Conservation (phyloP, 768 basidiomycete species). For the Polyporus arcularius region DNA sequence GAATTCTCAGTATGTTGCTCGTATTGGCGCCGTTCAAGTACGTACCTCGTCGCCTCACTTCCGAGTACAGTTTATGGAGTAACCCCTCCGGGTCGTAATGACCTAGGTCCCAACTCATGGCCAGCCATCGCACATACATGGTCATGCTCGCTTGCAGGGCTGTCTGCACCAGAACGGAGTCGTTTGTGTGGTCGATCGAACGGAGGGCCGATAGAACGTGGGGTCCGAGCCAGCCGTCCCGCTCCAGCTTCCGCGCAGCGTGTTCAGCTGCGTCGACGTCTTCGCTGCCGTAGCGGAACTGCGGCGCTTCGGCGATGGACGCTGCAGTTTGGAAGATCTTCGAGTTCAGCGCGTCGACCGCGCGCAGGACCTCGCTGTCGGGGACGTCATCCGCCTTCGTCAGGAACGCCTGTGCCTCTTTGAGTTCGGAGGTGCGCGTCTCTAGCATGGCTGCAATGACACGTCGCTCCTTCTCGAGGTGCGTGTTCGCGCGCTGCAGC, state of each 20-base stretch:
- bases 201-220: neutral
- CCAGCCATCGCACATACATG: neutral
- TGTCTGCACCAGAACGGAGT: constrained; percentile 12
- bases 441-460: constrained; percentile 20
- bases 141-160: constrained; percentile 11
- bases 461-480: neutral
- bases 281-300: constrained; percentile 12
- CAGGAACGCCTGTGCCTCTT: constrained; percentile 48
- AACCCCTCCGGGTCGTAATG: neutral
- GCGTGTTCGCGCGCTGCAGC: neutral
- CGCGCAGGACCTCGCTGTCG: constrained; percentile 45
- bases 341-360: constrained; percentile 47
- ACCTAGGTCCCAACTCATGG: constrained; percentile 4
- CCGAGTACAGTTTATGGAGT: constrained; percentile 4
- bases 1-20: neutral
- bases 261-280: neutral
- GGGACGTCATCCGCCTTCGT: constrained; percentile 45
- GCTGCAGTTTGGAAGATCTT: constrained; percentile 55
- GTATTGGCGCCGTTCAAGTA: neutral
- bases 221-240: neutral
- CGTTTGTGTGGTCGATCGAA: constrained; percentile 4
- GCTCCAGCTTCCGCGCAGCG: neutral
- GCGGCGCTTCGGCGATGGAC: constrained; percentile 46
- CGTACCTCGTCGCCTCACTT: constrained; percentile 11
- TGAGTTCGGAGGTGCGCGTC: constrained; percentile 46